These are phyloP conservation scores for Cladosporium sp. DNA, from an alignment of 2,329 filamentous ascomycete species.

Conservation along the genomic window DNA sequence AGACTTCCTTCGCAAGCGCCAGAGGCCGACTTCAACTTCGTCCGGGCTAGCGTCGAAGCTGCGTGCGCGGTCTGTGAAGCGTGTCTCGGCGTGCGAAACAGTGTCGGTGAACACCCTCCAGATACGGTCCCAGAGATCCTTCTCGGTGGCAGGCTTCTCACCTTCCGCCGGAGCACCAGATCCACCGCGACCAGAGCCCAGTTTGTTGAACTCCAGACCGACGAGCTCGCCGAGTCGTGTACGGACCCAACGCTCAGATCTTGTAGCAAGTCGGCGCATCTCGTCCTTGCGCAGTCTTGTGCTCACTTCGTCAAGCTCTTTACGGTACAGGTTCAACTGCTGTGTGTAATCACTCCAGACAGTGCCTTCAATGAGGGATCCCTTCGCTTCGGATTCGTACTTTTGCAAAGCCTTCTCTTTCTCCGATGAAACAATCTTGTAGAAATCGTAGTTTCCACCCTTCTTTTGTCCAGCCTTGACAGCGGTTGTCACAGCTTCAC, in stretches of 20 bases:
- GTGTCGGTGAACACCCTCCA: slow-evolving; percentile 84
- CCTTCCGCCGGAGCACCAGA: slow-evolving; percentile 77
- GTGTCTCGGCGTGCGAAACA: slow-evolving; percentile 79
- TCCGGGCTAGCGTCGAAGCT: slow-evolving; percentile 91
- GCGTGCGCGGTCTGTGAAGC: slow-evolving; percentile 84
- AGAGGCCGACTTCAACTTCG: slow-evolving; percentile 89
- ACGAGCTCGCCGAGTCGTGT: slow-evolving; percentile 84
- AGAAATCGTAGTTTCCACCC: slow-evolving; percentile 88
- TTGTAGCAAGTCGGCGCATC: slow-evolving; percentile 86
- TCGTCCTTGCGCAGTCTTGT: slow-evolving; percentile 85
- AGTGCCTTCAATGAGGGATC: slow-evolving; percentile 74
- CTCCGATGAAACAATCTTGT: slow-evolving; percentile 83
- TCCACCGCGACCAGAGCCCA: slow-evolving; percentile 84
- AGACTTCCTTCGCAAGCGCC: slow-evolving; percentile 89
- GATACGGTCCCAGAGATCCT: slow-evolving; percentile 92
- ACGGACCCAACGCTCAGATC: slow-evolving; percentile 92
- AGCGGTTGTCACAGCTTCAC: slow-evolving; percentile 78
- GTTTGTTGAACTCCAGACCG: slow-evolving; percentile 92
- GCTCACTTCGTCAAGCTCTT: slow-evolving; percentile 89
- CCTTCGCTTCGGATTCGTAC: slow-evolving; percentile 75
- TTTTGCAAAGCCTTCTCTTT: slow-evolving; percentile 73
- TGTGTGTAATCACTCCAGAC: slow-evolving; percentile 85
- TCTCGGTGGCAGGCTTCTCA: slow-evolving; percentile 72
- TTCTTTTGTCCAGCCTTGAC: slow-evolving; percentile 94
- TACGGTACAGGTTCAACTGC: slow-evolving; percentile 77